These are phyloP conservation scores for Yamadazyma diospyri DNA, from an alignment of 1,139 yeast species.

Conservation along the genomic window DNA sequence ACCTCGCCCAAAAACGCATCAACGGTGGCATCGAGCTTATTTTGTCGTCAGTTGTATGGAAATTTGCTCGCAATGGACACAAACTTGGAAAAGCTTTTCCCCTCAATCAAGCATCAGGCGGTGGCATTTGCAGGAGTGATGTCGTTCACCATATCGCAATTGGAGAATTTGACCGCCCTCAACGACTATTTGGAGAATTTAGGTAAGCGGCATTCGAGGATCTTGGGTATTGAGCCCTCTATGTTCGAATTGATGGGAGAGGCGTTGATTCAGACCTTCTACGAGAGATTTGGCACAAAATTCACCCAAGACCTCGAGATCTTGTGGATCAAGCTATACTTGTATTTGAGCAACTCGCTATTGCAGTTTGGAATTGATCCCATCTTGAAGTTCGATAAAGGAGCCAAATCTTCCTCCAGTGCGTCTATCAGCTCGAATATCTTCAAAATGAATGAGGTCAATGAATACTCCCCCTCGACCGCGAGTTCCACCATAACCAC, in stretches of 20 bases:
- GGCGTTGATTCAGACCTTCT: conserved; percentile 70
- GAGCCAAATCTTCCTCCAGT: conserved; percentile 6
- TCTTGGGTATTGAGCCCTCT: conserved; percentile 68
- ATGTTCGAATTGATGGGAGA: conserved; percentile 79
- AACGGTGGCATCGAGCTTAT: conserved; percentile 41
- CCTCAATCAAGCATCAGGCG: conserved; percentile 68
- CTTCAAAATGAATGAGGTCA: conserved; percentile 12
- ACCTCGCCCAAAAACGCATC: conserved; percentile 6
- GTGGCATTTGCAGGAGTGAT: conserved; percentile 79
- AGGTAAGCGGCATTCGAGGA: conserved; percentile 75
- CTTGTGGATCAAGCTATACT: conserved; percentile 68
- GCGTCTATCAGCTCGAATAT: conserved; percentile 4
- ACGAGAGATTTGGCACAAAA: conserved; percentile 54
- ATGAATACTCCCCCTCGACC: conserved; percentile 2
- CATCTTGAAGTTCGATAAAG: conserved; percentile 23
- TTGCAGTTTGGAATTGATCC: conserved; percentile 69
- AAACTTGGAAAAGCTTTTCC: conserved; percentile 53
- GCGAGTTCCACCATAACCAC: conserved; percentile 2
- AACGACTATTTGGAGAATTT: conserved; percentile 60
- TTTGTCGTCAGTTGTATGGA: conserved; percentile 61
- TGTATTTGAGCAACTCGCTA: conserved; percentile 62
- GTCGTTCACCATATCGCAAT: conserved; percentile 53
- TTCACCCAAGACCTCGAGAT: conserved; percentile 53
- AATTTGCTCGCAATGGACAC: conserved; percentile 56
- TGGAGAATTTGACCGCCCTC: conserved; percentile 38